Conservation (phyloP, 345 rosid species). For the Brassica cretica region DNA sequence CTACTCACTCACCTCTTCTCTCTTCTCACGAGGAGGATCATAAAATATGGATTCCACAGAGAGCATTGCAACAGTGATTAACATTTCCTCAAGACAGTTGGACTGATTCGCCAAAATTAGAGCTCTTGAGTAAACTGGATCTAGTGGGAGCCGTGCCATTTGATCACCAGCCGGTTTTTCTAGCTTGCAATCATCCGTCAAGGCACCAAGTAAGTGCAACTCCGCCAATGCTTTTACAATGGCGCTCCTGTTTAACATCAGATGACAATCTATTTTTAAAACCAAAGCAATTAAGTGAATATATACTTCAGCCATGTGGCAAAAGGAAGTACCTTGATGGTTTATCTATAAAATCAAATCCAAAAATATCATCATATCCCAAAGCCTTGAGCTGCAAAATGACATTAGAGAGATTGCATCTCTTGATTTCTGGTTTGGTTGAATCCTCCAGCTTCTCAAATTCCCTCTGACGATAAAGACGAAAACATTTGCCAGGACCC, state of each 20-base stretch:
- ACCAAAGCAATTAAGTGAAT: not conserved
- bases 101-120: constrained; percentile 74
- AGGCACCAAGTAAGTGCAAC: constrained; percentile 77
- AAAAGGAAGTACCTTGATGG: constrained; percentile 65
- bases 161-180: constrained; percentile 79
- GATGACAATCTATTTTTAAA: not conserved
- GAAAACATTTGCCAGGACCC: constrained; percentile 92
- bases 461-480: constrained; percentile 85
- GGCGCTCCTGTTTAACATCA: constrained; percentile 60
- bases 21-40: constrained; percentile 75
- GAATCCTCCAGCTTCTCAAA: constrained; percentile 91
- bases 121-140: constrained; percentile 87
- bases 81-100: constrained; percentile 91
- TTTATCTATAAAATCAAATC: constrained; percentile 90
- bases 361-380: constrained; percentile 84
- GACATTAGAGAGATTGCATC: constrained; percentile 89
- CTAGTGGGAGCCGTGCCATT: constrained; percentile 93
- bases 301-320: constrained; percentile 6
- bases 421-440: constrained; percentile 85
- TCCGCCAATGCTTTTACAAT: constrained; percentile 82
- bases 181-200: constrained; percentile 80
- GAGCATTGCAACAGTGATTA: constrained; percentile 91
- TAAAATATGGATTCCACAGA: constrained; percentile 87
- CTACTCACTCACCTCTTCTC: constrained; percentile 60
- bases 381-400: constrained; percentile 87